Evolutionary conservation across 2,329 filamentous ascomycete species (phyloP).

Genomic region (Dryadomyces quercivorus): DNA sequence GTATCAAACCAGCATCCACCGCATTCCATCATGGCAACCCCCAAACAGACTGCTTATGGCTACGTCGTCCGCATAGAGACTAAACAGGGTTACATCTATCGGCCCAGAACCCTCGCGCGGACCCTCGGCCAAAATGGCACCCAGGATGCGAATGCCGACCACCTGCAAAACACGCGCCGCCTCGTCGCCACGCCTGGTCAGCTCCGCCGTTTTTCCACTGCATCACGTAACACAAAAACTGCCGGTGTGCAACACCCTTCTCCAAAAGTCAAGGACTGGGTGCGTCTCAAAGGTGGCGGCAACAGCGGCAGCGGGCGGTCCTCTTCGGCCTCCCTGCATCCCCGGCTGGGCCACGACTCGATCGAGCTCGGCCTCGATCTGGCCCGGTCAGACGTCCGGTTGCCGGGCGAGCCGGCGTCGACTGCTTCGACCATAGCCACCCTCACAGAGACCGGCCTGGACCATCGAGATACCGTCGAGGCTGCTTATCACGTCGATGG

Average conservation of each 20-base stretch:
- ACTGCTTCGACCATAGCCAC: neutral
- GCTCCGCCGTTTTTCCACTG: neutral
- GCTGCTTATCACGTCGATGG: neutral
- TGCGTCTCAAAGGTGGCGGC: neutral
- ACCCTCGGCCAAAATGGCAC: too few species aligned
- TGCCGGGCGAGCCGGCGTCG: neutral
- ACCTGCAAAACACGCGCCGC: neutral
- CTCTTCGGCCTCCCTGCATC: neutral
- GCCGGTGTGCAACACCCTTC: neutral
- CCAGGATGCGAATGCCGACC: too few species aligned
- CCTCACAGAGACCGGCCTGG: too few species aligned
- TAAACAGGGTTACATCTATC: neutral
- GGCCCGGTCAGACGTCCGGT: neutral
- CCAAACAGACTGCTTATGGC: neutral
- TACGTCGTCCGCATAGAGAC: constrained; percentile 1
- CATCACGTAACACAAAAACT: neutral
- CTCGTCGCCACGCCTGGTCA: neutral
- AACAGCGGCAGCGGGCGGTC: too few species aligned
- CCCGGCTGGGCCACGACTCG: neutral
- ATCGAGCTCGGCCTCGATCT: constrained; percentile 1
- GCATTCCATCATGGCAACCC: neutral
- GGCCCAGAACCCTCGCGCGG: neutral
- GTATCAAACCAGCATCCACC: too few species aligned
- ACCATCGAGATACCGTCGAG: neutral
- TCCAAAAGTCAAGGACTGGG: neutral